Evolutionary conservation across 768 basidiomycete genomes (phyloP).

Genomic region (Trametes cinnabarina): DNA sequence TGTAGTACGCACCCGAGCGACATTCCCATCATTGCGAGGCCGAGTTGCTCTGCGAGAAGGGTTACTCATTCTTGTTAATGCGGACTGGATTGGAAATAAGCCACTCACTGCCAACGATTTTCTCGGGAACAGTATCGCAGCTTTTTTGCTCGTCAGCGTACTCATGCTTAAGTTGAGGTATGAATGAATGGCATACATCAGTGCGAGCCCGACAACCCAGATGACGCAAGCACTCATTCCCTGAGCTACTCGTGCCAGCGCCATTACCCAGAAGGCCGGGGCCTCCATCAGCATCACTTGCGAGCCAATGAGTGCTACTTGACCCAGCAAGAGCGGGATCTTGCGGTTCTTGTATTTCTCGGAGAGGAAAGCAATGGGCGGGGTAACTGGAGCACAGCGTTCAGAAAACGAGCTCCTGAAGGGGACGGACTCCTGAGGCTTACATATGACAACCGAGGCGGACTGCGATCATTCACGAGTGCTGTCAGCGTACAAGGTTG

Average conservation of each 20-base stretch:
- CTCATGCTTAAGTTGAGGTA: neutral
- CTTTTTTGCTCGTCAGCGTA: conserved; percentile 17
- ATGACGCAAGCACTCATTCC: conserved; percentile 41
- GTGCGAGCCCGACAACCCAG: conserved; percentile 40
- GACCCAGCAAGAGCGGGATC: conserved; percentile 31
- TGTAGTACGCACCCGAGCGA: conserved; percentile 34
- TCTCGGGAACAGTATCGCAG: conserved; percentile 38
- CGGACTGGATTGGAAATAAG: too few relatives aligned
- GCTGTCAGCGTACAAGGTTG: neutral
- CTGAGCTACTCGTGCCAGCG: conserved; percentile 38
- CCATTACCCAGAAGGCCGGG: conserved; percentile 38
- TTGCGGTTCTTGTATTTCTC: conserved; percentile 35
- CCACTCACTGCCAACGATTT: conserved; percentile 34
- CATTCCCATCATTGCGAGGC: conserved; percentile 39
- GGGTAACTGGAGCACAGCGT: conserved; percentile 30
- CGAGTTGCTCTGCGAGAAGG: conserved; percentile 37
- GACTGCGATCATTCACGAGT: conserved; percentile 24
- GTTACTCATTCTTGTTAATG: too few relatives aligned
- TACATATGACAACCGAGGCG: conserved; percentile 33
- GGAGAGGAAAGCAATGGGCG: conserved; percentile 35
- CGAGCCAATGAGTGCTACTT: conserved; percentile 34
- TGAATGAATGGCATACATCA: conserved; percentile 29
- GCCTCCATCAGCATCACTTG: conserved; percentile 43
- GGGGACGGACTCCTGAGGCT: neutral
- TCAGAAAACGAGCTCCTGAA: too few relatives aligned